Percentiles rank a stretch among this genome's conserved stretches.
These are phyloP conservation scores for Choiromyces venosus DNA, from an alignment of 495 filamentous ascomycete genomes.

Conservation along the genomic window DNA sequence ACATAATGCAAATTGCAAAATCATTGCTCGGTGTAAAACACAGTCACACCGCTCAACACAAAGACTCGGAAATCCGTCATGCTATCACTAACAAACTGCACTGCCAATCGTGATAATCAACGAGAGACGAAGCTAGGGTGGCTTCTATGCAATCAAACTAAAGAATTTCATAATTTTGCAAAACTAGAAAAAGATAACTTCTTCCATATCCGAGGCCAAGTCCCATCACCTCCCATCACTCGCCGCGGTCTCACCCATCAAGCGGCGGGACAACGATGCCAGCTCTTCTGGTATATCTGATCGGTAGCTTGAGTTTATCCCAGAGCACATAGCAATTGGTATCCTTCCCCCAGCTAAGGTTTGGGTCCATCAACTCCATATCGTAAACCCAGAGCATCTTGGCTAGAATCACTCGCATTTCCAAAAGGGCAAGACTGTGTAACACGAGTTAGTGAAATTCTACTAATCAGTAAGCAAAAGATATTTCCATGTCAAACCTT, in stretches of 20 bases:
- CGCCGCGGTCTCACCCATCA: background rate
- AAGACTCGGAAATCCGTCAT: background rate
- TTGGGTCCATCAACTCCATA: slow-evolving; percentile 47
- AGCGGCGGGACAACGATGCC: slow-evolving; percentile 12
- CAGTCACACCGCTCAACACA: background rate
- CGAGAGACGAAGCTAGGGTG: background rate
- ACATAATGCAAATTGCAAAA: no score
- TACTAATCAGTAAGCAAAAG: background rate
- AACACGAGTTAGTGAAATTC: background rate
- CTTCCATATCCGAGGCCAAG: background rate
- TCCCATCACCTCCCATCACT: background rate
- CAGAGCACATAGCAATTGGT: slow-evolving; percentile 45
- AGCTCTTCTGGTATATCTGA: slow-evolving; percentile 34
- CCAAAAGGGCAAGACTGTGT: slow-evolving; percentile 48
- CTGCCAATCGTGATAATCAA: background rate
- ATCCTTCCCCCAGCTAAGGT: slow-evolving; percentile 44
- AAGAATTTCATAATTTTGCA: background rate
- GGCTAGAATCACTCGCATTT: slow-evolving; percentile 52
- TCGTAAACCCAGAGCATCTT: slow-evolving; percentile 54
- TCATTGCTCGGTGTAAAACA: background rate
- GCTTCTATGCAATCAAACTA: background rate
- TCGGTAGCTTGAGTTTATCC: slow-evolving; percentile 44
- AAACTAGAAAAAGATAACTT: background rate
- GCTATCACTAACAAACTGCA: no score
- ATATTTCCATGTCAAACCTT: slow-evolving; percentile 24